A percentile compares a stretch with the other conserved stretches of the same genome.
Conservation (phyloP, 2,329 filamentous ascomycete genomes). For the Nakataea oryzae region DNA sequence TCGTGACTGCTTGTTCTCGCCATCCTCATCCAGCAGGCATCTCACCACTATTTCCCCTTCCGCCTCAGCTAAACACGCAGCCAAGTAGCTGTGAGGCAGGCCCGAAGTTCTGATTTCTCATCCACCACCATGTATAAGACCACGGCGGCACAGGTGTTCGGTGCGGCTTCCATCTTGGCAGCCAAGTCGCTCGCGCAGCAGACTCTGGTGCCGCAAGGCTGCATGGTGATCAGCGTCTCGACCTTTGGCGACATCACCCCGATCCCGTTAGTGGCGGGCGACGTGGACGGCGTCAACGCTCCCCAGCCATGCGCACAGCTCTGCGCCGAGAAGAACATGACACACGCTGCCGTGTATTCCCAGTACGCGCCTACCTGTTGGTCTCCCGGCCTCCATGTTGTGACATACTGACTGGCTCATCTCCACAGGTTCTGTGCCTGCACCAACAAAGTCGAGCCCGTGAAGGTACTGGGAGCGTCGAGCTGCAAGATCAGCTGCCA, state of each 20-base stretch:
- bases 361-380: slow-evolving; percentile 28
- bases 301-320: not conserved
- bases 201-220: not conserved
- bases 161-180: not conserved
- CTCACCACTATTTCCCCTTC: too few species aligned
- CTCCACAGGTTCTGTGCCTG: not conserved
- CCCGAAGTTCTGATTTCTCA: too few species aligned
- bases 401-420: not conserved
- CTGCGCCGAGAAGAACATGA: not conserved
- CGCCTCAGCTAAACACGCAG: not conserved
- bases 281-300: not conserved
- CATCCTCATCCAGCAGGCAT: not conserved
- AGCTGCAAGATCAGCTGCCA: not conserved
- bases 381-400: not conserved
- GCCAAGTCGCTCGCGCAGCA: not conserved
- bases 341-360: not conserved
- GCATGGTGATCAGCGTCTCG: not conserved
- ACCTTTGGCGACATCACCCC: not conserved
- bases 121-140: not conserved
- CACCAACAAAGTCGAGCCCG: not conserved
- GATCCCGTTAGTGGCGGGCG: not conserved
- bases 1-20: not conserved
- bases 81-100: not conserved
- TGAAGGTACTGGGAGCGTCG: not conserved
- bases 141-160: not conserved